Percentiles rank a stretch among this genome's conserved stretches.
Evolutionary conservation across 345 rosid species (phyloP).

Genomic region (Ricinus communis): DNA sequence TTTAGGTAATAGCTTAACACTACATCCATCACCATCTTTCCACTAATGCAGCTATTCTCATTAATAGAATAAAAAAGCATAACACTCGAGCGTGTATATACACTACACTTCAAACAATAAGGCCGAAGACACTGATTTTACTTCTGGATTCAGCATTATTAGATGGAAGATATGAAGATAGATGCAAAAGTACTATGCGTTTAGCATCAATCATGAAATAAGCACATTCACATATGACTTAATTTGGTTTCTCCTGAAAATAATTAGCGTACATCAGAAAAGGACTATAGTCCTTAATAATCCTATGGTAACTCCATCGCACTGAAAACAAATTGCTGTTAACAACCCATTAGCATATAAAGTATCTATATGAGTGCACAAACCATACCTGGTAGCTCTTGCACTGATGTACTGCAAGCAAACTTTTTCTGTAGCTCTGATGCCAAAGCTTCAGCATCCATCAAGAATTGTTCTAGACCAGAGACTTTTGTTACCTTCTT

Average conservation of each 20-base stretch:
- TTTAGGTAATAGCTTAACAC: background rate
- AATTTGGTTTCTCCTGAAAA: background rate
- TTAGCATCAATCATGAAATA: background rate
- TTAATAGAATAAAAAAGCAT: background rate
- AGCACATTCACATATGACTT: background rate
- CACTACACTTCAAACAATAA: background rate
- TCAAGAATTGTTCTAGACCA: constrained; percentile 74
- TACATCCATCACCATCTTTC: background rate
- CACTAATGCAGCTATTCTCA: background rate
- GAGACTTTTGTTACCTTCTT: constrained; percentile 83
- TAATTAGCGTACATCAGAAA: no score
- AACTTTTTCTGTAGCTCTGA: constrained; percentile 96
- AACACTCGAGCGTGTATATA: background rate
- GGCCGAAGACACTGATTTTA: background rate
- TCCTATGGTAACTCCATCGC: background rate
- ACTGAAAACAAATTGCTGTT: no score
- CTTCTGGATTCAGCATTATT: background rate
- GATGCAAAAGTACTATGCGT: background rate
- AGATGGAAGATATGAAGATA: background rate
- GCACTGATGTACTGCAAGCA: constrained; percentile 89
- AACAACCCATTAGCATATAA: background rate
- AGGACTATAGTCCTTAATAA: background rate
- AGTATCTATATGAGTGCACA: background rate
- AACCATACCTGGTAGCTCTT: constrained; percentile 70
- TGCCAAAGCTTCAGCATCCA: constrained; percentile 82